Base-by-base conservation (phyloP, 2,329 filamentous ascomycete species). In the Pleurostoma richardsiae region DNA sequence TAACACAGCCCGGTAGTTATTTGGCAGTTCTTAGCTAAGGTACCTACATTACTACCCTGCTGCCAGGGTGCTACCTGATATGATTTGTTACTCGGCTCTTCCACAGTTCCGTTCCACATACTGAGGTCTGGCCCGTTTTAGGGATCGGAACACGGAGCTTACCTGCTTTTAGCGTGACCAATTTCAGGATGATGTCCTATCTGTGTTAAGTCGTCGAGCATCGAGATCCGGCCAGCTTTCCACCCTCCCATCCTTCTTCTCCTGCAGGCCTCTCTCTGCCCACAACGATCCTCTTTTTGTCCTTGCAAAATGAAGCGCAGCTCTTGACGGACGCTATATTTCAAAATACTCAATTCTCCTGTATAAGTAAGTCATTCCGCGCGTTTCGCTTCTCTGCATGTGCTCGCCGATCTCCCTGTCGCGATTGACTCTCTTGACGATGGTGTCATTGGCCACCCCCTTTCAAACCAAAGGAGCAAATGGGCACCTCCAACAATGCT, bases 221-320 rank as follows among this genome's bases (percentile, higher is more conserved):
- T n/a, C 39, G 7, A 19, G 26, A 40, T n/a, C 39, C 7, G 39
- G 39, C 39, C 49, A 51, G 39, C 41, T 48, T 41, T 43, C 47
- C 28, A 48, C 51, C 44, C 43, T 27, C 44, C 41, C 30, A 30
- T 49, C 42, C 47, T 38, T 29, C 42, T 29, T 30, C 26, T 40
- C 29, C 42, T 46, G 39, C 19, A 19, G 19, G 19, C 19, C 19
- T 19, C 19, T 19, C 19, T 19, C 19, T 19, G 19, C 19, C 19
- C 19, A 19, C 19, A 19, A 19, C 19, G 19, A 19, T 19, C 19
- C 19, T 19, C 19, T 19, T 19, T 19, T 19, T 19, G 19, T 19
- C 19, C n/a, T 36, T 36, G 10, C 50, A 52, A 47, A 43, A 52
- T 52, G 50, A 52, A 48, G 45, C 43, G 42, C 43, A 45, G 48